Evolutionary conservation across 1,284 basidiomycete genomes (phyloP).

Genomic region (Leccinum griseonigrum): DNA sequence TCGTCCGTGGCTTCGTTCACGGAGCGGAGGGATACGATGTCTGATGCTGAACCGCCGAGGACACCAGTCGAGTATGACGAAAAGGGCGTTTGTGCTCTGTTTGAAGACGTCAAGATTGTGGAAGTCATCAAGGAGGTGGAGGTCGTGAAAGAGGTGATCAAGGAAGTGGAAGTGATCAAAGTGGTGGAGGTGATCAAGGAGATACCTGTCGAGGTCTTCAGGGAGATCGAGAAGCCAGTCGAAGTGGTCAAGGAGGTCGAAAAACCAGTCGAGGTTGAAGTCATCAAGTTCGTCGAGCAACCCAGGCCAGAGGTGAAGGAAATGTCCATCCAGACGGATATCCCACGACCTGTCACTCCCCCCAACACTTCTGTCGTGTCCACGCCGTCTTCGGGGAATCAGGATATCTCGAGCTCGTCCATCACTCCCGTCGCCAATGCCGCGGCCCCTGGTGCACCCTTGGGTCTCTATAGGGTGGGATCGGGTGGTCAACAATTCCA

Average conservation of each 20-base stretch:
- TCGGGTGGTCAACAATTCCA: constrained; percentile 69
- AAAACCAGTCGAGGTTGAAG: constrained; percentile 27
- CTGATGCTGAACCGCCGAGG: constrained; percentile 5
- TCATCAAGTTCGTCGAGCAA: constrained; percentile 30
- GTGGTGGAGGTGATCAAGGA: constrained; percentile 23
- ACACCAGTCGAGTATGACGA: constrained; percentile 38
- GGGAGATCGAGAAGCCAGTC: constrained; percentile 27
- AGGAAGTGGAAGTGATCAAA: constrained; percentile 29
- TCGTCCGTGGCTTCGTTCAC: constrained; percentile 28
- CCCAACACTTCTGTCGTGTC: constrained; percentile 28
- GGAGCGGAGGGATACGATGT: constrained; percentile 10
- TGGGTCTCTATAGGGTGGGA: constrained; percentile 56
- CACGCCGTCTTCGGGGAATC: constrained; percentile 29
- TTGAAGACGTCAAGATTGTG: constrained; percentile 33
- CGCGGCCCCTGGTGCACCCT: constrained; percentile 23
- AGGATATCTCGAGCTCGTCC: constrained; percentile 30
- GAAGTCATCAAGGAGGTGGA: constrained; percentile 29
- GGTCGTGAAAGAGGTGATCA: constrained; percentile 8
- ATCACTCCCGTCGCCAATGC: constrained; percentile 27
- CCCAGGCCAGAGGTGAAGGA: constrained; percentile 66
- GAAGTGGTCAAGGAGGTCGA: constrained; percentile 34
- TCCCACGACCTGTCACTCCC: constrained; percentile 49
- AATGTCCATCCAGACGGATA: constrained; percentile 76
- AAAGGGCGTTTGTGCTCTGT: constrained; percentile 35
- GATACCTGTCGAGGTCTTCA: constrained; percentile 19